Conservation (phyloP, 768 basidiomycete species). For the Roridomyces roridus region DNA sequence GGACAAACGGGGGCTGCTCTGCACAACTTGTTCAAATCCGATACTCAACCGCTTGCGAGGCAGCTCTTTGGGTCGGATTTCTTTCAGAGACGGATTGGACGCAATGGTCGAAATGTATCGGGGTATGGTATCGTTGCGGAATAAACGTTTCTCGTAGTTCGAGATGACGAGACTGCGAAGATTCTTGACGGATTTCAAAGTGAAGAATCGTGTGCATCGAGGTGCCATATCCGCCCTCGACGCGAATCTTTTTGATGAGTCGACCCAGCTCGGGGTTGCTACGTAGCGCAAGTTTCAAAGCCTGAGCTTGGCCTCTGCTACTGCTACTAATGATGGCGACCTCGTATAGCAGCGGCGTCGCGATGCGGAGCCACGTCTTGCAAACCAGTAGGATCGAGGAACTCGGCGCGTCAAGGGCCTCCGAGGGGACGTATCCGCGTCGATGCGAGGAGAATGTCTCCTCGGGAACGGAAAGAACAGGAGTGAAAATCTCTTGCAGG, state of each 20-base stretch:
- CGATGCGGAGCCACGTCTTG: slow-evolving; percentile 16
- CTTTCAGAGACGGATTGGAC: neutral
- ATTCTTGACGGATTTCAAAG: neutral
- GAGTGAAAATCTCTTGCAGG: no score
- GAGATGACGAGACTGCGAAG: neutral
- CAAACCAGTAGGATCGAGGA: slow-evolving; percentile 1
- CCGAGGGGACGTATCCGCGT: no score
- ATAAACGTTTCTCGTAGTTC: neutral
- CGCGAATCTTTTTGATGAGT: slow-evolving; percentile 14
- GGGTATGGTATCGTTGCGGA: neutral
- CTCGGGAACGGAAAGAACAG: no score
- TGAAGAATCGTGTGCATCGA: slow-evolving; percentile 16
- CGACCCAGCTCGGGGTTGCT: slow-evolving; percentile 2
- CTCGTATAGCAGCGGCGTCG: slow-evolving; percentile 16
- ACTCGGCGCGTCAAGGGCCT: no score
- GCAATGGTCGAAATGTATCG: neutral
- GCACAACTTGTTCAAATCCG: neutral
- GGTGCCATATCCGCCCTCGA: slow-evolving; percentile 16
- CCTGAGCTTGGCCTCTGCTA: slow-evolving; percentile 13
- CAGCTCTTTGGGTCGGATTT: neutral
- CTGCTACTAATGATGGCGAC: slow-evolving; percentile 6
- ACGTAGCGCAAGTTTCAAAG: neutral
- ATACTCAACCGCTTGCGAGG: no score
- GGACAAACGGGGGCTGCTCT: no score
- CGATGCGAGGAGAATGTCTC: no score